phyloP scores from a whole-genome alignment of 2,329 filamentous ascomycete species.

The Exophiala aquamarina region DNA sequence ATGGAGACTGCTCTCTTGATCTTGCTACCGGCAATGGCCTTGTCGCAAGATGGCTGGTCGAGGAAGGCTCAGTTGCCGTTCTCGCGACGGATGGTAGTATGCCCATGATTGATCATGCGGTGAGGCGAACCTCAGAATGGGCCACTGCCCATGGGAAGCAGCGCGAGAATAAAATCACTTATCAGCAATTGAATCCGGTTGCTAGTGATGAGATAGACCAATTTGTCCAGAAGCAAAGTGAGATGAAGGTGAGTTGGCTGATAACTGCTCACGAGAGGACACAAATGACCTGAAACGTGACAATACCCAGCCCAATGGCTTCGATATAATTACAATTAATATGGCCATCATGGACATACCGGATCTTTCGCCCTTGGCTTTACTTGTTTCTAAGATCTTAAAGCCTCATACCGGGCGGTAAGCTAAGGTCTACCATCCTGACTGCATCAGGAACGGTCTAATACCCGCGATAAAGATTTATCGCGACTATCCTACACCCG shows the following conservation, averaged over 20 bases:
- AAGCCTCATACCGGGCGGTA: conserved; percentile 23
- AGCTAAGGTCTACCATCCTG: conserved; percentile 11
- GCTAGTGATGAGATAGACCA: not conserved
- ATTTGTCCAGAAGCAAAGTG: not conserved
- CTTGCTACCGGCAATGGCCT: conserved; percentile 54
- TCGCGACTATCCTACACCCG: conserved; percentile 50
- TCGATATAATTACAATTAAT: conserved; percentile 49
- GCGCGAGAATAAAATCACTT: not conserved
- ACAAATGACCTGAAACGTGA: not conserved
- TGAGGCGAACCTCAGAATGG: not conserved
- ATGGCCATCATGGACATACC: conserved; percentile 53
- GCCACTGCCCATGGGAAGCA: not conserved
- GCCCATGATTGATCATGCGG: conserved; percentile 33
- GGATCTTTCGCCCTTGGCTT: conserved; percentile 43
- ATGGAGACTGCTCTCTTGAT: conserved; percentile 42
- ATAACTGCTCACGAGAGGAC: no score
- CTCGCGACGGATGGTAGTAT: conserved; percentile 47
- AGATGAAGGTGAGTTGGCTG: not conserved
- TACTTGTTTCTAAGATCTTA: conserved; percentile 42
- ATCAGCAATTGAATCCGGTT: not conserved
- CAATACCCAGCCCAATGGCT: conserved; percentile 31
- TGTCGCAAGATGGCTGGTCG: conserved; percentile 46
- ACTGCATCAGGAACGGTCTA: conserved; percentile 28
- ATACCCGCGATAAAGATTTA: conserved; percentile 37
- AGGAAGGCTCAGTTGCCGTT: conserved; percentile 35